phyloP scores from a whole-genome alignment of 2,329 filamentous ascomycete species.

The Neofusicoccum ribis region DNA sequence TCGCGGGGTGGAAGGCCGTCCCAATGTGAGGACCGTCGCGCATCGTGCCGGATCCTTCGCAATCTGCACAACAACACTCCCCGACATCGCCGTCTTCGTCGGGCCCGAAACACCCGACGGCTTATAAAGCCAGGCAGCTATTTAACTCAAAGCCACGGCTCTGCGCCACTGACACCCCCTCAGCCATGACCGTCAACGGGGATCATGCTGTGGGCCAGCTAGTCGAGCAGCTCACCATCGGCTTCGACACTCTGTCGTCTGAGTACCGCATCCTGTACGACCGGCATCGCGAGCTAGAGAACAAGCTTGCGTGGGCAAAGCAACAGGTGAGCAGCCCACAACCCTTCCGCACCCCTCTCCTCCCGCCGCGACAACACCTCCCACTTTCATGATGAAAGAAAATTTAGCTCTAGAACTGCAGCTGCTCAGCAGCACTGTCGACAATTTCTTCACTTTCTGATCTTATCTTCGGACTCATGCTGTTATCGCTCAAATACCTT shows the following conservation, averaged over 20 bases:
- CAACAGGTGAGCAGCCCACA: constrained; percentile 45
- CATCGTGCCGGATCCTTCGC: constrained; percentile 13
- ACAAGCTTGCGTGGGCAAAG: constrained; percentile 49
- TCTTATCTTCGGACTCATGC: constrained; percentile 19
- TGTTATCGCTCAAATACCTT: constrained; percentile 20
- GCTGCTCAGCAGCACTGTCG: constrained; percentile 47
- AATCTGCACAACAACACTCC: not conserved
- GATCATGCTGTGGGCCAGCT: constrained; percentile 30
- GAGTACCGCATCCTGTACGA: constrained; percentile 49
- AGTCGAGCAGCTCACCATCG: constrained; percentile 45
- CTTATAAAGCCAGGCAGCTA: constrained; percentile 19
- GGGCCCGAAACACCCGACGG: constrained; percentile 10
- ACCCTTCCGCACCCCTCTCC: not conserved
- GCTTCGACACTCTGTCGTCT: constrained; percentile 48
- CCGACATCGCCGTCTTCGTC: constrained; percentile 16
- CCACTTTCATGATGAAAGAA: constrained; percentile 44
- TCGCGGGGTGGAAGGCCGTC: constrained; percentile 7
- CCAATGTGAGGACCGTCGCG: constrained; percentile 14
- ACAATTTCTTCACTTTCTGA: constrained; percentile 39
- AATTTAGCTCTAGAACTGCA: constrained; percentile 56
- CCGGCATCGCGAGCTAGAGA: constrained; percentile 47
- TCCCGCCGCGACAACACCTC: constrained; percentile 3
- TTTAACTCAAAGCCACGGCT: not conserved
- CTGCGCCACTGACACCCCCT: not conserved
- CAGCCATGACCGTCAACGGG: constrained; percentile 18